phyloP scores from a whole-genome alignment of 495 filamentous ascomycete species.

The Podospora pseudocomata region DNA sequence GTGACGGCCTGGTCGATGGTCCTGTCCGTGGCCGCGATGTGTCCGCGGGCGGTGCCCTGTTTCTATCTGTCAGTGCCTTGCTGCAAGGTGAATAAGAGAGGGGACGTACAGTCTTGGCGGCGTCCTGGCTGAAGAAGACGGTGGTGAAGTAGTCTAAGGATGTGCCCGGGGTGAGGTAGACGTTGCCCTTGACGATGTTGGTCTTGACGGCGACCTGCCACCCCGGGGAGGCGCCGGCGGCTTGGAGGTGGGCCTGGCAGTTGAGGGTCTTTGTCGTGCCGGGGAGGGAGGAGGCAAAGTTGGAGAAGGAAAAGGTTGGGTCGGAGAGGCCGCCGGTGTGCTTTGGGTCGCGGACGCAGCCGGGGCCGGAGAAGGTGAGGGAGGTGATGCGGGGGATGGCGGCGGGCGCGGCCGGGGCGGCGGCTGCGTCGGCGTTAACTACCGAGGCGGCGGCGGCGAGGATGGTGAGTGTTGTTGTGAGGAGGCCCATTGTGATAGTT shows the following conservation, averaged over 20 bases:
- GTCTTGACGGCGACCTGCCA: constrained; percentile 42
- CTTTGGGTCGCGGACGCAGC: constrained; percentile 35
- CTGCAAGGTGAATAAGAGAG: neutral
- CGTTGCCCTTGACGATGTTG: constrained; percentile 34
- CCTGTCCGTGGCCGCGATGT: constrained; percentile 27
- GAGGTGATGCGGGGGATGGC: constrained; percentile 30
- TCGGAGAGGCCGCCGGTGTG: constrained; percentile 35
- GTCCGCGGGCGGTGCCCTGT: constrained; percentile 28
- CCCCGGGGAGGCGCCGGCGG: constrained; percentile 33
- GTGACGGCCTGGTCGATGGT: constrained; percentile 32
- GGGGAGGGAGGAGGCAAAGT: constrained; percentile 34
- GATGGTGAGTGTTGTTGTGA: constrained; percentile 22
- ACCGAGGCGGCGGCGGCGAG: constrained; percentile 29
- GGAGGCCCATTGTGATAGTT: constrained; percentile 27
- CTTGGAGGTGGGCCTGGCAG: constrained; percentile 42
- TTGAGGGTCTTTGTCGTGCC: constrained; percentile 32
- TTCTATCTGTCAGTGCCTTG: neutral
- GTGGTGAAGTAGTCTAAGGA: constrained; percentile 37
- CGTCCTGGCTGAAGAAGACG: constrained; percentile 41
- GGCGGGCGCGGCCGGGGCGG: constrained; percentile 13
- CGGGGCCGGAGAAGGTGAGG: constrained; percentile 39
- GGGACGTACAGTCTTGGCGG: constrained; percentile 34
- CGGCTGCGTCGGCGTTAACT: constrained; percentile 20
- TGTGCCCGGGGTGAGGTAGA: constrained; percentile 34
- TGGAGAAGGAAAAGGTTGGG: constrained; percentile 32